Evolutionary conservation across 2,329 filamentous ascomycete genomes (phyloP), one percentile per base, ranked within the genome.

Genomic region (Ophiostoma sp.): DNA sequence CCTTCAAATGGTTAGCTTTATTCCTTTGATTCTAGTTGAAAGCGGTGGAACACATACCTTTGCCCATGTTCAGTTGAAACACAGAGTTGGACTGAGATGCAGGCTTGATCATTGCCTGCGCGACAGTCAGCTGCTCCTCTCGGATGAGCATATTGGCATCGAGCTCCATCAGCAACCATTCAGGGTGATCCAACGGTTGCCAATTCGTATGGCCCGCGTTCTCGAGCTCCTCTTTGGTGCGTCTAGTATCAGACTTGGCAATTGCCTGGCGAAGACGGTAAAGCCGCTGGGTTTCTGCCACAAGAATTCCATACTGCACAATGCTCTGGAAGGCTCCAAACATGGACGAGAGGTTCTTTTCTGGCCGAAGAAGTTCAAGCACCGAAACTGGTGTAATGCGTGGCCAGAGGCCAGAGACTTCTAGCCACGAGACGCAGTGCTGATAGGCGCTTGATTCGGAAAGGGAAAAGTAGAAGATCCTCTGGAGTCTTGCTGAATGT

Each of bases 91-190:
- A 73, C 0, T 79, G 78, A 0, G 84, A 86, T 0, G 74, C 70
- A 0, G 89, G 88, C 0, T 78, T 78, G 1, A 89, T 87, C 23
- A 86, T 91, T 0, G 86, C 85, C 1, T 79, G 73, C 0, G 89
- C 88, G 7, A 92, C 88, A 4, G 87, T 81, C 0, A 89, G 81
- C 73, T 92, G 89, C 2, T 85, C 84, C 0, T 81, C 79, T 0
- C 89, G 83, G 68, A 92, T 87, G 36, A 89, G 79, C 2, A 92
- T 77, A 71, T 90, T 83, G 0, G 83, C 81, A 68, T 92, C 89
- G 17, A 92, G 84, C 72, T 92, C 89, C 0, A 92, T 77, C 0
- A 92, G 79, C 0, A 92, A 76, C 85, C 88, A 90, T 74, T 92
- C 89, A 0, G 87, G 81, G 41, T 83, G 76, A 0, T 85, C 77